A percentile compares a stretch with the other conserved stretches of the same genome.
These are phyloP conservation scores for Sporothrix pseudoabietina DNA, from an alignment of 2,329 filamentous ascomycete genomes.

Conservation along the genomic window DNA sequence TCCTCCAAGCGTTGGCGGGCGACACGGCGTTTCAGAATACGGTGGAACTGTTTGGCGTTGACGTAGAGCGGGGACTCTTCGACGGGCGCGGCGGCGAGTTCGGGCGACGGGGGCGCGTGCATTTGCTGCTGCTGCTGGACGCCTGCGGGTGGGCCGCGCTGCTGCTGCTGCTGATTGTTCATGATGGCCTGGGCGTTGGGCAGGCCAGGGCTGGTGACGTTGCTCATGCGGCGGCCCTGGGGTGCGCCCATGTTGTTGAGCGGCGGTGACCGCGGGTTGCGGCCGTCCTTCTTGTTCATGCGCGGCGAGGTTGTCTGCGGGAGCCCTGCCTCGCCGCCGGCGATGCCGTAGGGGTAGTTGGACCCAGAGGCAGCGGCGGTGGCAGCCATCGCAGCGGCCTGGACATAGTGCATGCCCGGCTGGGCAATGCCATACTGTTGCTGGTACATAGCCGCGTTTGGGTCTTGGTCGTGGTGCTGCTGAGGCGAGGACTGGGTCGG, in stretches of 20 bases:
- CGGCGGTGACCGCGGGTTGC: conserved; percentile 76
- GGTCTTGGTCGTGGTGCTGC: conserved; percentile 58
- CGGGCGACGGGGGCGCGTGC: conserved; percentile 73
- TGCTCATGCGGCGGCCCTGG: conserved; percentile 67
- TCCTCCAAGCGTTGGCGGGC: conserved; percentile 93
- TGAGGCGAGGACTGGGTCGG: conserved; percentile 73
- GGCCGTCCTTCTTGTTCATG: conserved; percentile 72
- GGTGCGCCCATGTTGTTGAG: conserved; percentile 62
- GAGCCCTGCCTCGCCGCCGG: conserved; percentile 70
- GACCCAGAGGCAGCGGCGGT: conserved; percentile 90
- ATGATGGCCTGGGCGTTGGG: conserved; percentile 75
- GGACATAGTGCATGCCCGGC: conserved; percentile 80
- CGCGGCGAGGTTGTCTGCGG: conserved; percentile 75
- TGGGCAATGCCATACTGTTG: conserved; percentile 74
- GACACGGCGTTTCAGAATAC: conserved; percentile 90
- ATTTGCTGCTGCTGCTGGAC: conserved; percentile 68
- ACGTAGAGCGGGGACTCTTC: conserved; percentile 97
- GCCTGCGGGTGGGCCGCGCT: conserved; percentile 51
- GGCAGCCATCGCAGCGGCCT: conserved; percentile 88
- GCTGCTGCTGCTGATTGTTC: conserved; percentile 60
- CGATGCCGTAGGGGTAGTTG: conserved; percentile 67
- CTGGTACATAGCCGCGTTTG: conserved; percentile 71
- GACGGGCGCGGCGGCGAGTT: conserved; percentile 69
- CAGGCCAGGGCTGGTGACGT: conserved; percentile 73
- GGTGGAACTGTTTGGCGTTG: conserved; percentile 98